A percentile compares a stretch with the other conserved stretches of the same genome.
Conservation (phyloP, 495 filamentous ascomycete genomes). For the Penicillium arizonense region DNA sequence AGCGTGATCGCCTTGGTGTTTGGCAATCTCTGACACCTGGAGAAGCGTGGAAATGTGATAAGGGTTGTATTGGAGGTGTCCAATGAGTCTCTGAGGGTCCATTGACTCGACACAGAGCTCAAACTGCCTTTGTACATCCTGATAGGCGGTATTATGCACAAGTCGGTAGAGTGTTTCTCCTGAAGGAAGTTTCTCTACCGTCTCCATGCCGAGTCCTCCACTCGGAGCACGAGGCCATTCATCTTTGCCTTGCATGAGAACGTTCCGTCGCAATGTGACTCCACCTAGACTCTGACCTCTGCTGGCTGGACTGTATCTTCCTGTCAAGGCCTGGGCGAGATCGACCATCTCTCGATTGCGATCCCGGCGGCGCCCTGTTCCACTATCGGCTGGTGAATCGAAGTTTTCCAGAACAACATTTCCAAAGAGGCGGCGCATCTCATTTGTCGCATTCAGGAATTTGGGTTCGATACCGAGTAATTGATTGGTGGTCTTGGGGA, state of each 20-base stretch:
- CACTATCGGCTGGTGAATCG: conserved; percentile 51
- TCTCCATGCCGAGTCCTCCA: conserved; percentile 82
- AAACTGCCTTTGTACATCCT: conserved; percentile 73
- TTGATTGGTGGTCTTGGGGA: conserved; percentile 42
- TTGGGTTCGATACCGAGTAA: conserved; percentile 74
- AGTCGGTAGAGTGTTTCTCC: conserved; percentile 59
- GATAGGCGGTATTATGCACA: conserved; percentile 73
- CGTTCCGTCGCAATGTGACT: conserved; percentile 68
- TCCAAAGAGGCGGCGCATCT: conserved; percentile 93
- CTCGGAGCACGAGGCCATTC: conserved; percentile 82
- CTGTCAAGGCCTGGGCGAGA: conserved; percentile 68
- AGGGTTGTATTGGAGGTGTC: conserved; percentile 66
- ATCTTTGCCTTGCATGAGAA: conserved; percentile 86
- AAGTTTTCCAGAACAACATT: conserved; percentile 69
- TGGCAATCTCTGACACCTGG: conserved; percentile 88
- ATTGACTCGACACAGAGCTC: conserved; percentile 75
- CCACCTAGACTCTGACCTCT: conserved; percentile 63
- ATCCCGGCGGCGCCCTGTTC: conserved; percentile 51
- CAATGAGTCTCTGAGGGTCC: conserved; percentile 71
- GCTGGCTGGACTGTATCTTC: conserved; percentile 54
- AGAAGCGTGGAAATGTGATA: conserved; percentile 93
- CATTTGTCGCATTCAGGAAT: conserved; percentile 81
- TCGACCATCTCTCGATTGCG: conserved; percentile 58
- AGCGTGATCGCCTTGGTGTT: conserved; percentile 82
- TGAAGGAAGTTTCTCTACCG: conserved; percentile 56